These are phyloP conservation scores for Tripterygium wilfordii DNA, from an alignment of 177 flowering plant genomes.

Conservation along the genomic window DNA sequence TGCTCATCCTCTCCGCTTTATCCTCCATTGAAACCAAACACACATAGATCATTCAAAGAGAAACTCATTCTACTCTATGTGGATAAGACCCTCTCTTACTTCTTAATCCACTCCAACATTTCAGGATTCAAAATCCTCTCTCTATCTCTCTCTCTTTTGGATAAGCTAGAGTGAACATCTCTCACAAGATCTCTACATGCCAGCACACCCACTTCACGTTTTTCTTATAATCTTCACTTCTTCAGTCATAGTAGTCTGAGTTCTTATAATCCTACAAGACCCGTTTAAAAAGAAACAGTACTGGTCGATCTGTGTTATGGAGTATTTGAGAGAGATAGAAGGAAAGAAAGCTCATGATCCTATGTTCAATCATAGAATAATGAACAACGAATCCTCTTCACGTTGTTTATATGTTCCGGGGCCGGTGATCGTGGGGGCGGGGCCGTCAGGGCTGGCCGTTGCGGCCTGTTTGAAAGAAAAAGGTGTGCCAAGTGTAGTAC, in stretches of 20 bases:
- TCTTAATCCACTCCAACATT: slow-evolving; percentile 21
- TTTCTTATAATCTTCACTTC: too few species aligned
- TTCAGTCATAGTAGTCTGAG: too few species aligned
- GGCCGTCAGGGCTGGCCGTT: slow-evolving; percentile 83
- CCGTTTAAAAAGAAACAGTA: too few species aligned
- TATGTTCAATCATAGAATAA: slow-evolving; percentile 6
- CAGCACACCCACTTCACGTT: too few species aligned
- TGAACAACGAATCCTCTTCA: not conserved
- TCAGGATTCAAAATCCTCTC: too few species aligned
- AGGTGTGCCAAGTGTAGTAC: slow-evolving; percentile 49
- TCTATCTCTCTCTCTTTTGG: too few species aligned
- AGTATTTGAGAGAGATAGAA: slow-evolving; percentile 47
- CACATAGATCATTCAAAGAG: not conserved
- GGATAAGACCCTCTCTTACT: slow-evolving; percentile 33
- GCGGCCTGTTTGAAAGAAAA: slow-evolving; percentile 62
- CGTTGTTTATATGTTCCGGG: slow-evolving; percentile 41
- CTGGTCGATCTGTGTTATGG: slow-evolving; percentile 18
- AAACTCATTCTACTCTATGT: slow-evolving; percentile 12
- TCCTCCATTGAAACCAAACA: slow-evolving; percentile 16
- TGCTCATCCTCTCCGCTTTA: slow-evolving; percentile 27
- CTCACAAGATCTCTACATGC: too few species aligned
- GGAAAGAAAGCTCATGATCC: slow-evolving; percentile 52
- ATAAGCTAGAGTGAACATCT: too few species aligned
- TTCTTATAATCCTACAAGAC: too few species aligned
- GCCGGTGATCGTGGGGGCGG: slow-evolving; percentile 83